Evolutionary conservation across 2,329 filamentous ascomycete species (phyloP).

Genomic region (Ceratocystis cubensis): DNA sequence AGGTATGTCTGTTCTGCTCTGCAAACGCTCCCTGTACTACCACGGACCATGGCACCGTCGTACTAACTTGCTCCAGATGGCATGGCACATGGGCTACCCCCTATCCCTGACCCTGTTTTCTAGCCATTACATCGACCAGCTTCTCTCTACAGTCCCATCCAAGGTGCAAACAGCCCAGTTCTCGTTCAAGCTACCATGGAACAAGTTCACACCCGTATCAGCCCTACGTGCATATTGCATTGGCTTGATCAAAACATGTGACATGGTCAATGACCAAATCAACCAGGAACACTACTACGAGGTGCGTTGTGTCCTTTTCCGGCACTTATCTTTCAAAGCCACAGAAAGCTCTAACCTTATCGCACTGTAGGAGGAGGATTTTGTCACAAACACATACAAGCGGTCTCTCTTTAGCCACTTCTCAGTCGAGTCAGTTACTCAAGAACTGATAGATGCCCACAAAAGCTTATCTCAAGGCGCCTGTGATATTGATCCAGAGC

Average conservation of each 20-base stretch:
- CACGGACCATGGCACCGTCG: background rate
- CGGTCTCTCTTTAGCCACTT: constrained; percentile 59
- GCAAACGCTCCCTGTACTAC: background rate
- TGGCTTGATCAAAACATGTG: constrained; percentile 69
- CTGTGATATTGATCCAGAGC: constrained; percentile 24
- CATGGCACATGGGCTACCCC: constrained; percentile 93
- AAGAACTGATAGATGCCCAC: constrained; percentile 43
- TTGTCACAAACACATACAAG: constrained; percentile 83
- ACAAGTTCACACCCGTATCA: constrained; percentile 39
- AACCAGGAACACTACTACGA: constrained; percentile 83
- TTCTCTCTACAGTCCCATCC: constrained; percentile 58
- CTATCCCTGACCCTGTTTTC: constrained; percentile 91
- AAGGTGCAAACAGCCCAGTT: constrained; percentile 56
- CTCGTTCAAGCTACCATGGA: constrained; percentile 28
- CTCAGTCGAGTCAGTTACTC: constrained; percentile 42
- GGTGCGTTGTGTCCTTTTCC: constrained; percentile 36
- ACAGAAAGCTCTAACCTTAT: background rate
- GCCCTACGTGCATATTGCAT: constrained; percentile 78
- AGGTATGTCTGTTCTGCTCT: constrained; percentile 42
- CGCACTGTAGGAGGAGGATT: constrained; percentile 69
- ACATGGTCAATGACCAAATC: constrained; percentile 63
- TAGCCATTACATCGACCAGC: constrained; percentile 74
- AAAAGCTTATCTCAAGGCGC: constrained; percentile 26
- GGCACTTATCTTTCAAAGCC: background rate
- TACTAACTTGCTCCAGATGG: constrained; percentile 49